These are phyloP conservation scores for Parathielavia appendiculata DNA, from an alignment of 495 filamentous ascomycete species.

Conservation along the genomic window DNA sequence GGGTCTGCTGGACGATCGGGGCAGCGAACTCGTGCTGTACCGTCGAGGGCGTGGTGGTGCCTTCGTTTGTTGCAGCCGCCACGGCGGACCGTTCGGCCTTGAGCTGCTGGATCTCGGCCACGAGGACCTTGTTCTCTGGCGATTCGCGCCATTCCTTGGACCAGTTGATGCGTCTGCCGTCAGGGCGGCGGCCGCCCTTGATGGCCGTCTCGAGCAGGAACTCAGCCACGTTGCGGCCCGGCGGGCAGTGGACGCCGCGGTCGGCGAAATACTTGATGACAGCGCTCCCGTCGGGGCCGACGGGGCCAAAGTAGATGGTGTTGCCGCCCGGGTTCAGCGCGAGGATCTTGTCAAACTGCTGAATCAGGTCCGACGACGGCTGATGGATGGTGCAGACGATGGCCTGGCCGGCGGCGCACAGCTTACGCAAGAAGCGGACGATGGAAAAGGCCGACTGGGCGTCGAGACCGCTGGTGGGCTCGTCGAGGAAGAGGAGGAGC, in stretches of 20 bases:
- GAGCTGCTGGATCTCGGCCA: conserved; percentile 66
- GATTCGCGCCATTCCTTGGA: conserved; percentile 68
- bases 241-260: conserved; percentile 62
- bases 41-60: background rate
- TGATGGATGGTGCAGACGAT: conserved; percentile 76
- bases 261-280: conserved; percentile 49
- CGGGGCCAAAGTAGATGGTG: conserved; percentile 64
- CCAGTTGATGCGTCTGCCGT: conserved; percentile 77
- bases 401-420: conserved; percentile 69
- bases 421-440: conserved; percentile 77
- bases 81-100: conserved; percentile 31
- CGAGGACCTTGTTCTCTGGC: conserved; percentile 58
- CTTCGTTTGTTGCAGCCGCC: conserved; percentile 13
- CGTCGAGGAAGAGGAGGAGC: conserved; percentile 70
- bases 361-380: conserved; percentile 67
- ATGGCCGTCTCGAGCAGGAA: conserved; percentile 80
- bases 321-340: conserved; percentile 65
- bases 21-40: conserved; percentile 35
- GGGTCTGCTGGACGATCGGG: conserved; percentile 39
- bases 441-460: conserved; percentile 79
- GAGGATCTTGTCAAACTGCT: conserved; percentile 69
- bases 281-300: conserved; percentile 46
- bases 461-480: conserved; percentile 81
- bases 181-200: conserved; percentile 59
- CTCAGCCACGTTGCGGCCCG: conserved; percentile 71